phyloP scores from a whole-genome alignment of 2,329 filamentous ascomycete genomes.

The Saccharata proteae region DNA sequence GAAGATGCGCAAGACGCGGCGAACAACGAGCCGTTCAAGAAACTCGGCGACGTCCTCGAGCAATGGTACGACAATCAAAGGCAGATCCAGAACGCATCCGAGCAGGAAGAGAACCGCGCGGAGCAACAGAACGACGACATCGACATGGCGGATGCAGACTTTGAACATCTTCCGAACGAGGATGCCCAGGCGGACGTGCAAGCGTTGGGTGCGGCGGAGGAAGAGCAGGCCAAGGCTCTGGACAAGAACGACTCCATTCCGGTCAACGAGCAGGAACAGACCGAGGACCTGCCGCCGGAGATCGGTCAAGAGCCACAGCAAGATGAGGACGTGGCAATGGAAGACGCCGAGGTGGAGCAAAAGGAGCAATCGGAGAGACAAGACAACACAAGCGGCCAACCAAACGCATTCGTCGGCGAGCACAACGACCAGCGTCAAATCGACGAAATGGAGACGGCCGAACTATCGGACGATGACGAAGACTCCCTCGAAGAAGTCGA shows the following conservation, averaged over 20 bases:
- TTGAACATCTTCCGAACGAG: constrained; percentile 84
- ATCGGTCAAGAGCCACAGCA: constrained; percentile 12
- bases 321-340: constrained; percentile 27
- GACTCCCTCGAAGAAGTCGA: constrained; percentile 32
- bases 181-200: constrained; percentile 75
- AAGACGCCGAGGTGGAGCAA: constrained; percentile 28
- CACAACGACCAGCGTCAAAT: constrained; percentile 25
- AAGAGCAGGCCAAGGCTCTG: constrained; percentile 75
- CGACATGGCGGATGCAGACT: constrained; percentile 71
- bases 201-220: constrained; percentile 75
- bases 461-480: constrained; percentile 24
- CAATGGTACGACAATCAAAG: constrained; percentile 82
- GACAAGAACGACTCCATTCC: constrained; percentile 85
- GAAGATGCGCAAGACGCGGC: constrained; percentile 26
- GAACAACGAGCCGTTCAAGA: constrained; percentile 70
- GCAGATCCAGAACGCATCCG: constrained; percentile 49
- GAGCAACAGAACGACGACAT: constrained; percentile 41
- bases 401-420: constrained; percentile 34
- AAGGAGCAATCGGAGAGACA: constrained; percentile 15
- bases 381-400: constrained; percentile 20
- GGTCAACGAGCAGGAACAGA: constrained; percentile 39
- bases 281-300: constrained; percentile 21
- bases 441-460: constrained; percentile 26
- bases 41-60: constrained; percentile 84
- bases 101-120: constrained; percentile 41